Percentiles rank a stretch among this genome's conserved stretches.
Conservation (phyloP, 2,329 filamentous ascomycete genomes). For the Emydomyces testavorans region DNA sequence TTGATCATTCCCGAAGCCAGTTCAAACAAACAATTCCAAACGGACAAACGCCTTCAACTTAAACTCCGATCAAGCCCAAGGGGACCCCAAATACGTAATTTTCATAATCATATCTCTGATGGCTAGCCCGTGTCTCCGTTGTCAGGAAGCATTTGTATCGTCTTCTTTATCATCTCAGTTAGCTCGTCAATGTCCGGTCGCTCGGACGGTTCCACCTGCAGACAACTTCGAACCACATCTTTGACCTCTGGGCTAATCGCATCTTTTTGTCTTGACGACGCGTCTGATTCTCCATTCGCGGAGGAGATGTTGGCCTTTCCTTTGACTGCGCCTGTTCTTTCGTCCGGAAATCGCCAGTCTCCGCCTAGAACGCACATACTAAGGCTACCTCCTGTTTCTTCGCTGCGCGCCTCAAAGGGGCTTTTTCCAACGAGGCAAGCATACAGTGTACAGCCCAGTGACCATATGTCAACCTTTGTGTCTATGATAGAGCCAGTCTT, state of each 20-base stretch:
- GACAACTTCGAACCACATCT: conserved; percentile 74
- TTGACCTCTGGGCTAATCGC: conserved; percentile 69
- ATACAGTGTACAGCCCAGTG: conserved; percentile 91
- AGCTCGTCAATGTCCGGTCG: conserved; percentile 77
- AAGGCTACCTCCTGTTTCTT: conserved; percentile 88
- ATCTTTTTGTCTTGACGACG: conserved; percentile 16
- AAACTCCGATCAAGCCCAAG: conserved; percentile 1
- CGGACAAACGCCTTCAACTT: neutral
- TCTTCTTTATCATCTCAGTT: conserved; percentile 63
- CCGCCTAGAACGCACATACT: conserved; percentile 86
- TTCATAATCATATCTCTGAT: neutral
- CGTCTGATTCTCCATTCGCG: conserved; percentile 22
- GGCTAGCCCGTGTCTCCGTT: neutral
- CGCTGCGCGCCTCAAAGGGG: conserved; percentile 87
- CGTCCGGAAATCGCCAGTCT: conserved; percentile 94
- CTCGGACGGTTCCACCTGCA: conserved; percentile 76
- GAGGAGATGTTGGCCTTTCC: conserved; percentile 42
- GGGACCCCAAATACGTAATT: neutral
- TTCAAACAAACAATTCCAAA: neutral
- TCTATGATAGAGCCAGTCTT: conserved; percentile 86
- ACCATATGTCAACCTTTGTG: conserved; percentile 97
- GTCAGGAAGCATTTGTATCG: conserved; percentile 42
- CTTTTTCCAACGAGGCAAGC: conserved; percentile 94
- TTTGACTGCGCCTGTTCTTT: conserved; percentile 51
- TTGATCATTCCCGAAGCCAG: neutral